A percentile compares a stretch with the other conserved stretches of the same genome.
Evolutionary conservation across 495 filamentous ascomycete species (phyloP).

Genomic region (Hyaloscypha finlandica): DNA sequence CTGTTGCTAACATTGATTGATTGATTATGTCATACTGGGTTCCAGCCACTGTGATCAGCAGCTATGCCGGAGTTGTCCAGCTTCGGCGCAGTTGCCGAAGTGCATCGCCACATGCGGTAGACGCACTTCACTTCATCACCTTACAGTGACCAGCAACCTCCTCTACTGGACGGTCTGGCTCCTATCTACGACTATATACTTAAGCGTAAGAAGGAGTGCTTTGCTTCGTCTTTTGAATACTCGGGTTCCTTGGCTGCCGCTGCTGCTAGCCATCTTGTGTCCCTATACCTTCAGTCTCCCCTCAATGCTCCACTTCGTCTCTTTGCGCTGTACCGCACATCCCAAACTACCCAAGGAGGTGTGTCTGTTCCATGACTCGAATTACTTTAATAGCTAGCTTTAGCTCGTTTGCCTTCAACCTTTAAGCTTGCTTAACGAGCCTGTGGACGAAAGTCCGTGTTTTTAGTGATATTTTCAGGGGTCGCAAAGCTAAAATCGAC

Average conservation of each 20-base stretch:
- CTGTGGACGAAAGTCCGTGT: too few relatives aligned
- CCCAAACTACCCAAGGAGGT: slow-evolving; percentile 4
- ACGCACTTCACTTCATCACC: slow-evolving; percentile 20
- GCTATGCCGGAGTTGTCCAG: slow-evolving; percentile 1
- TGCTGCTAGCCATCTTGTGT: background rate
- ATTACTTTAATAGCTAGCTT: slow-evolving; percentile 1
- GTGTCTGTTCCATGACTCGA: background rate
- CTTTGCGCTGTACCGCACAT: background rate
- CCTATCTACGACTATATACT: slow-evolving; percentile 24
- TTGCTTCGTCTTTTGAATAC: slow-evolving; percentile 11
- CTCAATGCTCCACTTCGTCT: slow-evolving; percentile 1
- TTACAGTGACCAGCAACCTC: slow-evolving; percentile 20
- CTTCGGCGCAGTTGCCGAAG: slow-evolving; percentile 11
- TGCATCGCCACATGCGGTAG: slow-evolving; percentile 15
- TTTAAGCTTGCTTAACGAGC: too few relatives aligned
- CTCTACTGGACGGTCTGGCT: slow-evolving; percentile 18
- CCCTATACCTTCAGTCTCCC: slow-evolving; percentile 2
- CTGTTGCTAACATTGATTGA: too few relatives aligned
- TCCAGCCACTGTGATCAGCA: background rate
- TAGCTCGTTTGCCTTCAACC: too few relatives aligned
- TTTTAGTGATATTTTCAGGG: too few relatives aligned
- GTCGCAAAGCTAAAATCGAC: too few relatives aligned
- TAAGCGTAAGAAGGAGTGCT: slow-evolving; percentile 21
- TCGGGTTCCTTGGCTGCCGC: background rate
- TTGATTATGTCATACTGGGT: background rate